Evolutionary conservation across 2,329 filamentous ascomycete species (phyloP).

Genomic region (Juglanconis sp.): DNA sequence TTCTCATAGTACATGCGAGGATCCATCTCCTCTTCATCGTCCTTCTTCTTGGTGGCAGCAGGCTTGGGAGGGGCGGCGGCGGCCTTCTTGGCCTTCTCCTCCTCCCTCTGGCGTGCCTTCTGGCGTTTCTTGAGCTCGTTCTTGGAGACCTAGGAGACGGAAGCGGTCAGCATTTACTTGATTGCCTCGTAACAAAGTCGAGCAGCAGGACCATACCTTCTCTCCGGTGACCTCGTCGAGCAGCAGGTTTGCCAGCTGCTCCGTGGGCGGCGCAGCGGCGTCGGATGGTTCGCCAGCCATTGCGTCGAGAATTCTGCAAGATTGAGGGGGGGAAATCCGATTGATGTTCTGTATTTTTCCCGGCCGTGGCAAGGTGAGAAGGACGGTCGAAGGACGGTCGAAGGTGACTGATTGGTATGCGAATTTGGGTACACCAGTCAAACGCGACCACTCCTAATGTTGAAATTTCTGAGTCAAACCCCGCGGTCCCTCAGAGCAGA

Average conservation of each 20-base stretch:
- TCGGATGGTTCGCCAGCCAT: constrained; percentile 21
- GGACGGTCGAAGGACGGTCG: not conserved
- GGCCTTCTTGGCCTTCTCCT: constrained; percentile 84
- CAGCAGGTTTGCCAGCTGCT: constrained; percentile 68
- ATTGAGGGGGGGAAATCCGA: not conserved
- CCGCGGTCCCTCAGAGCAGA: not conserved
- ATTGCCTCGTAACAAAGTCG: not conserved
- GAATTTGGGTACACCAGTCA: not conserved
- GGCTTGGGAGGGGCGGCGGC: constrained; percentile 51
- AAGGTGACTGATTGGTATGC: not conserved
- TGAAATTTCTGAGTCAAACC: not conserved
- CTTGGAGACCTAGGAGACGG: constrained; percentile 60
- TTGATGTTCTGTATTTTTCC: not conserved
- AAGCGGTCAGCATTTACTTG: constrained; percentile 4
- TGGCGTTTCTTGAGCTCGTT: constrained; percentile 90
- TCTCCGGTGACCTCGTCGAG: constrained; percentile 94
- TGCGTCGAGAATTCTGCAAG: constrained; percentile 1
- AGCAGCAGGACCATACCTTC: constrained; percentile 30
- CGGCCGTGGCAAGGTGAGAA: not conserved
- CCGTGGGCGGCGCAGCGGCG: constrained; percentile 37
- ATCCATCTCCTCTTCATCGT: constrained; percentile 57
- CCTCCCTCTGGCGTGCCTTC: constrained; percentile 84
- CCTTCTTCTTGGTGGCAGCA: constrained; percentile 51
- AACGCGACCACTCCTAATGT: not conserved
- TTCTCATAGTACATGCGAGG: constrained; percentile 88